Conservation (phyloP, 2,329 filamentous ascomycete genomes). For the Diplocarpon mali region DNA sequence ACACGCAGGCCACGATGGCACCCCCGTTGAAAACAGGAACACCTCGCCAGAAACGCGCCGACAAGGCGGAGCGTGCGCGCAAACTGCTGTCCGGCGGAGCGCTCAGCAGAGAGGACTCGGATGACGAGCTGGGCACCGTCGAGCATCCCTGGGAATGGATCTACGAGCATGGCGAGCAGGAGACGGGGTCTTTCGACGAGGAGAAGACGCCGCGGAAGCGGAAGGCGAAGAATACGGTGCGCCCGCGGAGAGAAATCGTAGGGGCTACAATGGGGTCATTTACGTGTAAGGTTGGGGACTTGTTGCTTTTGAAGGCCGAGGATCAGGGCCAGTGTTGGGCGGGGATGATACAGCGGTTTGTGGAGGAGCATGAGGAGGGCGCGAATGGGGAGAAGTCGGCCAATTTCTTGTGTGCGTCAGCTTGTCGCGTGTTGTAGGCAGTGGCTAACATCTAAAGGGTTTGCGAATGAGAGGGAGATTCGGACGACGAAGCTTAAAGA, state of each 20-base stretch:
- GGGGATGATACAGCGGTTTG: conserved; percentile 75
- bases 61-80: conserved; percentile 30
- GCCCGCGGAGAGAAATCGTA: conserved; percentile 42
- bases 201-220: conserved; percentile 12
- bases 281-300: conserved; percentile 70
- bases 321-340: conserved; percentile 75
- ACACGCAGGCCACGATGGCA: conserved; percentile 20
- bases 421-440: neutral
- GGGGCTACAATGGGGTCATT: conserved; percentile 73
- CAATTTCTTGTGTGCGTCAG: conserved; percentile 59
- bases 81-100: conserved; percentile 27
- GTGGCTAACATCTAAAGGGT: conserved; percentile 40
- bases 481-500: conserved; percentile 48
- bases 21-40: conserved; percentile 10
- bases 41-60: conserved; percentile 14
- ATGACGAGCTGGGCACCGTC: conserved; percentile 71
- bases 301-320: conserved; percentile 78
- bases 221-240: conserved; percentile 20
- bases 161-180: conserved; percentile 35
- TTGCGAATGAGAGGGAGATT: conserved; percentile 83
- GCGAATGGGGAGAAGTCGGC: conserved; percentile 61
- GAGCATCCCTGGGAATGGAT: conserved; percentile 74
- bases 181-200: conserved; percentile 10
- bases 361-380: conserved; percentile 45
- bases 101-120: conserved; percentile 57